Percentiles rank a stretch among this genome's conserved stretches.
These are phyloP conservation scores for Erysimum cheiri DNA, from an alignment of 441 rosid species.

Conservation along the genomic window DNA sequence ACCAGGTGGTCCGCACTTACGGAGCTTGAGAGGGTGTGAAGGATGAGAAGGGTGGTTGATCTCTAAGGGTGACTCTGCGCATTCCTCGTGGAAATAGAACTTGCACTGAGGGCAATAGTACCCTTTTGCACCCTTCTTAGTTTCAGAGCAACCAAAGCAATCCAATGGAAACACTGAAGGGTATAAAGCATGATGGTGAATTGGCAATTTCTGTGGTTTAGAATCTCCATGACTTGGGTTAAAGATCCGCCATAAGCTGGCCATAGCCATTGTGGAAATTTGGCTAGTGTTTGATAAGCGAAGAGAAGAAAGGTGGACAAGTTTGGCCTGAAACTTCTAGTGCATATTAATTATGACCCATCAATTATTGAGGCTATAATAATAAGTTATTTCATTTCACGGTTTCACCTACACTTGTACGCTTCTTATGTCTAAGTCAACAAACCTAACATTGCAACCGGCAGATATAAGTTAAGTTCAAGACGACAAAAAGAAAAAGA, in stretches of 20 bases:
- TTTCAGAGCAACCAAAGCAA: conserved; percentile 33
- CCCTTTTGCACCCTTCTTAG: conserved; percentile 1
- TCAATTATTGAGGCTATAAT: neutral
- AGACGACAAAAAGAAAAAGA: too few species aligned
- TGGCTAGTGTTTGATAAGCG: conserved; percentile 9
- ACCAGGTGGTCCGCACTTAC: too few species aligned
- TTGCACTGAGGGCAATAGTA: conserved; percentile 26
- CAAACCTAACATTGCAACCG: neutral
- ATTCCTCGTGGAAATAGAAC: conserved; percentile 34
- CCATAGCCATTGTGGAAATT: conserved; percentile 9
- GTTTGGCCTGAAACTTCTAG: neutral
- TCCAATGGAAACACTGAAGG: conserved; percentile 22
- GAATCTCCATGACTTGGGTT: conserved; percentile 24
- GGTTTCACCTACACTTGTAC: too few species aligned
- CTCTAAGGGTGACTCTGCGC: conserved; percentile 29
- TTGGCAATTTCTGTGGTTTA: conserved; percentile 16
- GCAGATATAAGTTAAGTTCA: neutral
- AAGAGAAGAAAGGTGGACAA: conserved; percentile 12
- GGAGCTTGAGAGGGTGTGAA: too few species aligned
- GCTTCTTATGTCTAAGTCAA: neutral
- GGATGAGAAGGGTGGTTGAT: conserved; percentile 38
- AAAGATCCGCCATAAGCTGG: conserved; percentile 28
- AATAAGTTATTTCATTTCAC: too few species aligned
- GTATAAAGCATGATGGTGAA: conserved; percentile 10
- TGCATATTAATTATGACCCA: neutral